phyloP scores from a whole-genome alignment of 2,329 filamentous ascomycete genomes.

The Xylaria sp. region DNA sequence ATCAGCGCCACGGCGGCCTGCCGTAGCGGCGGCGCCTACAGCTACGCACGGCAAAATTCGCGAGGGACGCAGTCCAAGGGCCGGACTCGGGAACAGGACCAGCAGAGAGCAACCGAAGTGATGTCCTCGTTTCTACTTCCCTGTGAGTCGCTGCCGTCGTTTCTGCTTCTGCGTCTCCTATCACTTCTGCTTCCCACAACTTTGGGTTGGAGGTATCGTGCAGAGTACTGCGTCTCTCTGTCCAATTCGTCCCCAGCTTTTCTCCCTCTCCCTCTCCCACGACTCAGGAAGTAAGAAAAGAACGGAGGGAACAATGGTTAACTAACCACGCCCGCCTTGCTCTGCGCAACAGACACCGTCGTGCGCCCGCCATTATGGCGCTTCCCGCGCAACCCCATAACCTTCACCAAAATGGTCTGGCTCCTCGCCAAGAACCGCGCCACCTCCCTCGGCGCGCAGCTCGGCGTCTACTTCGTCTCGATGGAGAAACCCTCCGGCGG shows the following conservation, averaged over 20 bases:
- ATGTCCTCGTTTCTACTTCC: conserved; percentile 37
- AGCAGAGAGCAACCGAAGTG: conserved; percentile 10
- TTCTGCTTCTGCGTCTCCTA: neutral
- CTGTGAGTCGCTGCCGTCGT: conserved; percentile 35
- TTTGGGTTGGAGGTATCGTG: neutral
- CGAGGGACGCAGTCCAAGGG: neutral
- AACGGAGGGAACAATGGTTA: neutral
- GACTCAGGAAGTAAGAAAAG: neutral
- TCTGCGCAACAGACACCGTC: conserved; percentile 41
- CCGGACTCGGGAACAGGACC: no score
- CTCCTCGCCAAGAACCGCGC: conserved; percentile 50
- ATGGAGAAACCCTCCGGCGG: conserved; percentile 53
- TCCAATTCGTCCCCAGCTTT: neutral
- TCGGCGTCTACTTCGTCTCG: conserved; percentile 58
- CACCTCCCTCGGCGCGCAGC: conserved; percentile 50
- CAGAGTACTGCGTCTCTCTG: neutral
- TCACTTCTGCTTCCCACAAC: neutral
- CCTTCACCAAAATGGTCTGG: conserved; percentile 44
- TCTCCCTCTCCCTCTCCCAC: neutral
- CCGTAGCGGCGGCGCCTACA: neutral
- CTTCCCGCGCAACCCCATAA: conserved; percentile 43
- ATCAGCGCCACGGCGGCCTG: conserved; percentile 36
- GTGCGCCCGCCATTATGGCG: conserved; percentile 47
- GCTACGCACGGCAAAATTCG: neutral
- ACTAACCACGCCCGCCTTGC: conserved; percentile 7